These are phyloP conservation scores for Hymenoscyphus fructigenus DNA, from an alignment of 2,329 filamentous ascomycete species.

Conservation along the genomic window DNA sequence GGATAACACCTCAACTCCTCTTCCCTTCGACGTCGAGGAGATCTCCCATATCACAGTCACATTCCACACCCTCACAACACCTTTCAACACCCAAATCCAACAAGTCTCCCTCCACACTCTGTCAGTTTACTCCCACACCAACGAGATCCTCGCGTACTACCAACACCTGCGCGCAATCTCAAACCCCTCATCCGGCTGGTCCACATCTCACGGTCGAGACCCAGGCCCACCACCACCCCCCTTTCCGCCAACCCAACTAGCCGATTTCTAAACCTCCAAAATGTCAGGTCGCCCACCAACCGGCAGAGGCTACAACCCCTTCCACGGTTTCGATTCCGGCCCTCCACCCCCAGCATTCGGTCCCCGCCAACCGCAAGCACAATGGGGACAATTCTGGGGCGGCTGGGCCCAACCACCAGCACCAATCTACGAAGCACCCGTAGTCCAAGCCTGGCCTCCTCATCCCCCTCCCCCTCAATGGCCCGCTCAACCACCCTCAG, in stretches of 20 bases:
- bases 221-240: conserved; percentile 24
- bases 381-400: background rate
- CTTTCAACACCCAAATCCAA: conserved; percentile 12
- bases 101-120: conserved; percentile 22
- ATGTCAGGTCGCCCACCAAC: conserved; percentile 13
- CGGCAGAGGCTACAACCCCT: conserved; percentile 29
- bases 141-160: conserved; percentile 19
- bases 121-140: conserved; percentile 19
- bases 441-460: background rate
- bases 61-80: background rate
- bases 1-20: background rate
- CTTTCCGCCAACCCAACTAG: background rate
- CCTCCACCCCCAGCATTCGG: conserved; percentile 24
- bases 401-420: no score
- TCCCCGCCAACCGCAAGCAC: conserved; percentile 7
- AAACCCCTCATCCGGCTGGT: conserved; percentile 21
- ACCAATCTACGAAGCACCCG: background rate
- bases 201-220: conserved; percentile 24
- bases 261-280: background rate
- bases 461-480: background rate
- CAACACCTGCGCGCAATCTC: conserved; percentile 19
- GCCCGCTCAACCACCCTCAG: background rate
- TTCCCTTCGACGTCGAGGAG: background rate
- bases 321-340: conserved; percentile 30
- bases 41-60: background rate